Evolutionary conservation across 2,329 filamentous ascomycete species (phyloP), one percentile per base, ranked within the genome.

Genomic region (Orbilia brochopaga): DNA sequence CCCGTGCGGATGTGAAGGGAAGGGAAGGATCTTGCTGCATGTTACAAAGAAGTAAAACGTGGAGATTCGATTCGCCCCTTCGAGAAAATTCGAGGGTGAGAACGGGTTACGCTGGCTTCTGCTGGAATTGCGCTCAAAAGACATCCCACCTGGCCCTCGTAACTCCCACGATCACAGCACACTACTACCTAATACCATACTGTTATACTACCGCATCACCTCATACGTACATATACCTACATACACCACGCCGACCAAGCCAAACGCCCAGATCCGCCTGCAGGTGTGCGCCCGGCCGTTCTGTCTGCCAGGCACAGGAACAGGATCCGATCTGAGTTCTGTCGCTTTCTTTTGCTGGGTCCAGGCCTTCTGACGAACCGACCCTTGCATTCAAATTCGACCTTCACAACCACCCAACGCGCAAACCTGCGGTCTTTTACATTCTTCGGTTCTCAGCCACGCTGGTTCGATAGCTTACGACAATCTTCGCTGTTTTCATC

Each of bases 51-150:
- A 3, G 27, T 46, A 19, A 24, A 56, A 32, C 51, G 6, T 17
- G n/a, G 19, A 3, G 27, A 32, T 51, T 21, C 24, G 27, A 37
- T 69, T 58, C 56, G 50, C 53, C 40, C 21, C 50, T 67, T 69
- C 64, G 50, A 69, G 64, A 69, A 69, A 61, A 61, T 69, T 69
- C 63, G 27, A 56, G 3, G 13, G 37, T 3, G 13, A 4, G 37
- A 63, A 69, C 46, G 66, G 59, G 44, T 19, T 70, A 70, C 66
- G 66, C 66, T 70, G 66, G 66, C 66, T 23, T 64, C 44, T 30
- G 46, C 23, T n/a, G 21, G 19, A 17, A 40, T 37, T 5, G 11
- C 11, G 53, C 51, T 54, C n/a, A 32, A 32, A 32, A 32, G 27
- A 8, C 3, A 32, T 8, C 27, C n/a, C n/a, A n/a, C n/a, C n/a